These are phyloP conservation scores for Phytopythium montanum DNA, from an alignment of 352 stramenopile genomes.

Conservation along the genomic window DNA sequence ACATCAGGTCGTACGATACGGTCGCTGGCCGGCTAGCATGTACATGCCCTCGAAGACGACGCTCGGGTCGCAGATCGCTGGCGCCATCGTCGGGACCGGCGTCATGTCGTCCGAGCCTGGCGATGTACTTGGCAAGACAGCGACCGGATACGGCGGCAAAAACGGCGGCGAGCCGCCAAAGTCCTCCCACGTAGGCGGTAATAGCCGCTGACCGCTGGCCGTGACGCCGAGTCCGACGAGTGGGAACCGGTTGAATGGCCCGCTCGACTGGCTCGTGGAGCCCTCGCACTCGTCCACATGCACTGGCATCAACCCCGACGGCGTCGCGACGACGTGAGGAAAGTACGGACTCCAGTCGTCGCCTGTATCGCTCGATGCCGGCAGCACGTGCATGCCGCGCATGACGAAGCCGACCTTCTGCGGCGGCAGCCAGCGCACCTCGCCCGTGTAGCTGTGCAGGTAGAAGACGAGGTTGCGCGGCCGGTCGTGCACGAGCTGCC, in stretches of 20 bases:
- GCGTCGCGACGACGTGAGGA: slow-evolving; percentile 53
- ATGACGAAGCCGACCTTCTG: slow-evolving; percentile 47
- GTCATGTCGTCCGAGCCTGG: background rate
- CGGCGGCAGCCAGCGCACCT: slow-evolving; percentile 64
- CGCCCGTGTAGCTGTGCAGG: slow-evolving; percentile 64
- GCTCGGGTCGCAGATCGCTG: background rate
- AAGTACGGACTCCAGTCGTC: slow-evolving; percentile 44
- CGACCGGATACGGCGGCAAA: slow-evolving; percentile 53
- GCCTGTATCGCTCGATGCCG: slow-evolving; percentile 7
- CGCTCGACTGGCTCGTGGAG: slow-evolving; percentile 10
- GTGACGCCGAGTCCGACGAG: slow-evolving; percentile 14
- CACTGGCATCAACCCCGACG: slow-evolving; percentile 49
- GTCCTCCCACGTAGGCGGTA: slow-evolving; percentile 67
- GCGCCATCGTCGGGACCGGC: background rate
- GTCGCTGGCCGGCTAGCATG: background rate
- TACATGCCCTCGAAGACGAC: background rate
- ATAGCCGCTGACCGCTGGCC: slow-evolving; percentile 16
- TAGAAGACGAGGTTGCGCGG: slow-evolving; percentile 50
- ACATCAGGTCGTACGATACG: background rate
- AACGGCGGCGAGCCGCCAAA: slow-evolving; percentile 43
- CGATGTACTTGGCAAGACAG: slow-evolving; percentile 18
- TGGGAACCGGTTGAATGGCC: slow-evolving; percentile 49
- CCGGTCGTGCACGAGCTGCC: slow-evolving; percentile 45
- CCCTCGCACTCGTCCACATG: slow-evolving; percentile 20
- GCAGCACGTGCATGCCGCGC: slow-evolving; percentile 37